Evolutionary conservation across 1,139 yeast genomes (phyloP).

Genomic region (Scheffersomyces titani): DNA sequence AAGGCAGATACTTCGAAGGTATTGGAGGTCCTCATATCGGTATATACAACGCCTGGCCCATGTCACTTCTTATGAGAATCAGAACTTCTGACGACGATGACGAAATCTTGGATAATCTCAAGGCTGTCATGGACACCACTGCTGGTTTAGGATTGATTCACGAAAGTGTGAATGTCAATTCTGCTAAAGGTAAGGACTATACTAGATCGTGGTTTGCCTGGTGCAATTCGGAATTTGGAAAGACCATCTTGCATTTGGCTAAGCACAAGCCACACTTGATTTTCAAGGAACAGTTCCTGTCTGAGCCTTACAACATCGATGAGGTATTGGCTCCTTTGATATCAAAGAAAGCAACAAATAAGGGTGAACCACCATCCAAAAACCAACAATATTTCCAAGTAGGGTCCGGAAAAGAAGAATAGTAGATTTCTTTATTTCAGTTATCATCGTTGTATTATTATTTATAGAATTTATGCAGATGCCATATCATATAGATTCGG

Average conservation of each 20-base stretch:
- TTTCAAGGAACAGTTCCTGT: slow-evolving; percentile 45
- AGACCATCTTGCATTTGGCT: slow-evolving; percentile 76
- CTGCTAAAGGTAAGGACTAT: slow-evolving; percentile 44
- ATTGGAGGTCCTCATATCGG: slow-evolving; percentile 94
- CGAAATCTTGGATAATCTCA: slow-evolving; percentile 58
- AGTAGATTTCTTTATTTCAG: not conserved
- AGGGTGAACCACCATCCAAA: not conserved
- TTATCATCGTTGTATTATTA: too few species aligned
- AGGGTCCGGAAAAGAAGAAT: not conserved
- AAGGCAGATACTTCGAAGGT: slow-evolving; percentile 67
- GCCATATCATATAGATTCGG: too few species aligned
- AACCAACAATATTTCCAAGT: not conserved
- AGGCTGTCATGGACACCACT: slow-evolving; percentile 59
- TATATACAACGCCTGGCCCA: slow-evolving; percentile 82
- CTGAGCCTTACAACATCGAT: slow-evolving; percentile 31
- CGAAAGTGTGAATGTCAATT: slow-evolving; percentile 73
- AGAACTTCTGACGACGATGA: slow-evolving; percentile 73
- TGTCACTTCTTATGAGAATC: slow-evolving; percentile 73
- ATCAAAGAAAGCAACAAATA: not conserved
- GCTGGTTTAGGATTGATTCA: slow-evolving; percentile 82
- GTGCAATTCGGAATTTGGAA: slow-evolving; percentile 92
- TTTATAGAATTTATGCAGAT: slow-evolving; percentile 1
- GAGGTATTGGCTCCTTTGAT: slow-evolving; percentile 14
- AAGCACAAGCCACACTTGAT: slow-evolving; percentile 72
- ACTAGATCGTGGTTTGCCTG: slow-evolving; percentile 92